phyloP scores from a whole-genome alignment of 2,329 filamentous ascomycete genomes.

The Sodiomyces alkalinus region DNA sequence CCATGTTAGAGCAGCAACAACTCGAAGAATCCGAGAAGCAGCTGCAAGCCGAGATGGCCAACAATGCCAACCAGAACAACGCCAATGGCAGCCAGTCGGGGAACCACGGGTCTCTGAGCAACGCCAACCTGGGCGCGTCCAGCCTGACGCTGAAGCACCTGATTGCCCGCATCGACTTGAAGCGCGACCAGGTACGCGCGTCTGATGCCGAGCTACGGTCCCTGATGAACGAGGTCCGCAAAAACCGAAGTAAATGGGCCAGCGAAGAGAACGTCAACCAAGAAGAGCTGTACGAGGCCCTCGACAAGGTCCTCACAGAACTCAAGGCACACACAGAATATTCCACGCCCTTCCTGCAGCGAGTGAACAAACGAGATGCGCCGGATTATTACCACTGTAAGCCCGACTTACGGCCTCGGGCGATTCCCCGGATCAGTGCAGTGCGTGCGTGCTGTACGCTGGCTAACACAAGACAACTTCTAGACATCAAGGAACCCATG shows the following conservation, averaged over 20 bases:
- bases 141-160: slow-evolving; percentile 94
- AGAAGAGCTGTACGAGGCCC: slow-evolving; percentile 91
- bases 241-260: slow-evolving; percentile 97
- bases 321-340: slow-evolving; percentile 96
- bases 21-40: slow-evolving; percentile 93
- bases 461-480: slow-evolving; percentile 14
- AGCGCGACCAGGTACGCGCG: slow-evolving; percentile 76
- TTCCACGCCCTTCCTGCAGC: slow-evolving; percentile 84
- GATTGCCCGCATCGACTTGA: slow-evolving; percentile 87
- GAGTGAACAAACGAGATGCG: slow-evolving; percentile 93
- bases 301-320: slow-evolving; percentile 93
- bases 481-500: slow-evolving; percentile 94
- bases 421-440: too few relatives aligned
- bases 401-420: slow-evolving; percentile 12
- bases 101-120: slow-evolving; percentile 80
- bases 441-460: too few relatives aligned
- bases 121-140: slow-evolving; percentile 85
- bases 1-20: slow-evolving; percentile 95
- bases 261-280: slow-evolving; percentile 96
- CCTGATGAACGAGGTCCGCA: slow-evolving; percentile 92
- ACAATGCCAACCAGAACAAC: slow-evolving; percentile 37
- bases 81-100: slow-evolving; percentile 34
- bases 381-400: slow-evolving; percentile 88
- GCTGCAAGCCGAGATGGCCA: slow-evolving; percentile 87
- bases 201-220: slow-evolving; percentile 86